A percentile compares a stretch with the other conserved stretches of the same genome.
phyloP scores from a whole-genome alignment of 371 early-diverging fungal genomes.

The Syncephalis plumigaleata region DNA sequence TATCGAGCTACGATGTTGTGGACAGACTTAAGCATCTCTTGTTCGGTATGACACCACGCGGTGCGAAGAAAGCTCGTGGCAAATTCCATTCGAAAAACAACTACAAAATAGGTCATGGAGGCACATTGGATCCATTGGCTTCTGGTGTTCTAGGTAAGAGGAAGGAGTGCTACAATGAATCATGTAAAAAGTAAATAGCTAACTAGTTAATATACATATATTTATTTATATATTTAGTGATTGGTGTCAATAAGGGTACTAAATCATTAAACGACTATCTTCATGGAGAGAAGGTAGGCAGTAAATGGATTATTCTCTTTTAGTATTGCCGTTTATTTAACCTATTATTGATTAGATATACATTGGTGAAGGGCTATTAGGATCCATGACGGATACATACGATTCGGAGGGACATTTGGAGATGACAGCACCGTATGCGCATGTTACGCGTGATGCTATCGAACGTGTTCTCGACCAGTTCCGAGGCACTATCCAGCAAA shows the following conservation, averaged over 20 bases:
- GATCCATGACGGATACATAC: slow-evolving; percentile 23
- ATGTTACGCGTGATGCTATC: slow-evolving; percentile 16
- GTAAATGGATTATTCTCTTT: too few relatives aligned
- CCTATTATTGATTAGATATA: slow-evolving; percentile 9
- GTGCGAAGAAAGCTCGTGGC: slow-evolving; percentile 10
- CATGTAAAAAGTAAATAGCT: too few relatives aligned
- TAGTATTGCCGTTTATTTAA: background rate
- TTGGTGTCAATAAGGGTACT: slow-evolving; percentile 16
- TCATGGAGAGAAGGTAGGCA: slow-evolving; percentile 8
- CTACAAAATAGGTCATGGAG: slow-evolving; percentile 30
- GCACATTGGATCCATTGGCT: slow-evolving; percentile 40
- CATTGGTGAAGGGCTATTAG: slow-evolving; percentile 22
- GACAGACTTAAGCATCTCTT: slow-evolving; percentile 16
- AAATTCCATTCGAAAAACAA: slow-evolving; percentile 1
- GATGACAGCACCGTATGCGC: slow-evolving; percentile 5
- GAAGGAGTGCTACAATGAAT: background rate
- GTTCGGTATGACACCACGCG: slow-evolving; percentile 6
- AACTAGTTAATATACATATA: too few relatives aligned
- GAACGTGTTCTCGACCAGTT: slow-evolving; percentile 14
- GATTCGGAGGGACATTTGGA: slow-evolving; percentile 24
- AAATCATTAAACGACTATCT: slow-evolving; percentile 9
- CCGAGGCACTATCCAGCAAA: slow-evolving; percentile 23
- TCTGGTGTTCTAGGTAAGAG: slow-evolving; percentile 23
- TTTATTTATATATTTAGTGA: slow-evolving; percentile 3
- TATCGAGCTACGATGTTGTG: slow-evolving; percentile 21